Conservation (phyloP, 257 asterid species). For the Buddleja alternifolia region DNA sequence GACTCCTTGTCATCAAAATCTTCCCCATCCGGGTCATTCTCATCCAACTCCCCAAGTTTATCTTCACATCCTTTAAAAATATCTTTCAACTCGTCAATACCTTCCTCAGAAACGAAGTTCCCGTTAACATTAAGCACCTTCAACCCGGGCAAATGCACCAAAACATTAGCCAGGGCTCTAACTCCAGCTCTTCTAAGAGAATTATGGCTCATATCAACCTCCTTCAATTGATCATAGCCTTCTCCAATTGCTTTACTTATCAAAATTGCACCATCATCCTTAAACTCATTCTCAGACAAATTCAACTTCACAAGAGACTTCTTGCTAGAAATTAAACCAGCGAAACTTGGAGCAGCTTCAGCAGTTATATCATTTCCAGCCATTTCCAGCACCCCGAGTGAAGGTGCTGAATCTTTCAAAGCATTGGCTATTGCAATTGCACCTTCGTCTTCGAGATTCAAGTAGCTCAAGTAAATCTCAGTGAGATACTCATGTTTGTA, state of each 20-base stretch:
- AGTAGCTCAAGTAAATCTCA: conserved; percentile 81
- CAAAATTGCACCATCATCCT: conserved; percentile 83
- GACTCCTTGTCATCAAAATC: conserved; percentile 68
- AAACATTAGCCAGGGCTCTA: conserved; percentile 61
- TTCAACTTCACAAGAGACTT: conserved; percentile 67
- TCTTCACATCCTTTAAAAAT: conserved; percentile 65
- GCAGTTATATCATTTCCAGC: conserved; percentile 94
- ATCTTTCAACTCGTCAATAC: conserved; percentile 72
- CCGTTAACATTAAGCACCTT: conserved; percentile 66
- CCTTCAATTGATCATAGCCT: conserved; percentile 65
- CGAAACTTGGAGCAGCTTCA: conserved; percentile 64
- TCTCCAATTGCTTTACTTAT: conserved; percentile 64
- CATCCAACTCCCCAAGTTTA: conserved; percentile 82
- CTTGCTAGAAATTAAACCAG: conserved; percentile 61
- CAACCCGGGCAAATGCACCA: conserved; percentile 64
- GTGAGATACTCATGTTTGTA: conserved; percentile 48
- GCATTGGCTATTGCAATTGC: conserved; percentile 71
- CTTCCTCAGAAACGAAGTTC: conserved; percentile 88
- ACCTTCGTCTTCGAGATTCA: conserved; percentile 88
- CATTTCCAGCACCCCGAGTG: conserved; percentile 75
- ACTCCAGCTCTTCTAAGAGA: conserved; percentile 65
- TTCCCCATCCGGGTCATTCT: conserved; percentile 86
- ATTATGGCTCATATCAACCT: conserved; percentile 79
- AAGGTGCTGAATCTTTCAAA: conserved; percentile 68
- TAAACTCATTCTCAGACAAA: conserved; percentile 81